These are phyloP conservation scores for Picea glauca DNA, from an alignment of 75 land plant genomes.

Conservation along the genomic window DNA sequence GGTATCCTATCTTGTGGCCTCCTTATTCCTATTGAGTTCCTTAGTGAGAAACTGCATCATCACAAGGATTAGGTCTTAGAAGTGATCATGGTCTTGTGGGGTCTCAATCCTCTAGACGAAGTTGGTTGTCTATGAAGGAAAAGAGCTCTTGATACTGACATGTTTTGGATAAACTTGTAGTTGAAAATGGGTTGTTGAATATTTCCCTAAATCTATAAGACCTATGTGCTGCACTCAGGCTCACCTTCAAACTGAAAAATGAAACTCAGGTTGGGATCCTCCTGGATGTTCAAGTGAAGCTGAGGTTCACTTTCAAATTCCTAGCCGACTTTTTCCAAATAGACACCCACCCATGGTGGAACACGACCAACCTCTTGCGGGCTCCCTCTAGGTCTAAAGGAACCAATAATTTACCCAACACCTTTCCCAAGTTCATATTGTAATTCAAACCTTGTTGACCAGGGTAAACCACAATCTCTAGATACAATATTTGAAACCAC, in stretches of 20 bases:
- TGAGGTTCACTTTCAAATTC: conserved; percentile 36
- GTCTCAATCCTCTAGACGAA: no score
- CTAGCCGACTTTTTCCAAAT: conserved; percentile 24
- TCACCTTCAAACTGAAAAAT: conserved; percentile 85
- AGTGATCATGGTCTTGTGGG: no score
- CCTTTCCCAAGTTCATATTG: conserved; percentile 48
- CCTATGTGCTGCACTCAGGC: conserved; percentile 82
- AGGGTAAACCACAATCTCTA: conserved; percentile 55
- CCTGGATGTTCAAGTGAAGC: conserved; percentile 55
- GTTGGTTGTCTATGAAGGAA: no score
- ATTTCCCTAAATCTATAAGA: conserved; percentile 64
- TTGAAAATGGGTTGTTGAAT: conserved; percentile 80
- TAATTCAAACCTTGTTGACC: conserved; percentile 61
- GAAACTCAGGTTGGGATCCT: conserved; percentile 85
- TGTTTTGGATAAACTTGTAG: conserved; percentile 75
- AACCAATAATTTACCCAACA: conserved; percentile 59
- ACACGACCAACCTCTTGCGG: conserved; percentile 27
- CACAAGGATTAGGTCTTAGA: no score
- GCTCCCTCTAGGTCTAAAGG: conserved; percentile 47
- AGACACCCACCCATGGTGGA: conserved; percentile 56
- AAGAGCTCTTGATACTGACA: background rate
- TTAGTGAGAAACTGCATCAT: no score
- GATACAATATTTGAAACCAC: conserved; percentile 11
- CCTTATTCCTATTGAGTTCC: no score
- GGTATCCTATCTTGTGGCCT: no score